Evolutionary conservation across 345 rosid genomes (phyloP), one percentile per base, ranked within the genome.

Genomic region (Dipteronia sinensis): DNA sequence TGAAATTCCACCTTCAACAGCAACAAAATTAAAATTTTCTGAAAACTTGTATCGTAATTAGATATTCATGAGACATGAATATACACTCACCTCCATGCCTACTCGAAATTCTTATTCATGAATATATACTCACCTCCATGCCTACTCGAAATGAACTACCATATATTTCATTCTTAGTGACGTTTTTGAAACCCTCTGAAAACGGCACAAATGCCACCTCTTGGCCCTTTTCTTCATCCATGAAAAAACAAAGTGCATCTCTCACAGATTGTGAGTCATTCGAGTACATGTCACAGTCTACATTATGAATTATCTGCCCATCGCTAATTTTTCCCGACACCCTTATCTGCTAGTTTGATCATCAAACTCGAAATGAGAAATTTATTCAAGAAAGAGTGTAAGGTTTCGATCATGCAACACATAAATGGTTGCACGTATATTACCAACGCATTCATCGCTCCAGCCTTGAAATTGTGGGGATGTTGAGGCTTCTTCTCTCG

Each of bases 271-370:
- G 84, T 17, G 97, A 82, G 76, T 84, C 84, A 84, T 90, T 92
- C 6, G 89, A 87, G 82, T 91, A 89, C 97, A 92, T 94, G 81
- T 94, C 98, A 73, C 98, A 92, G 80, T 94, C 98, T 63, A 92
- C 71, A 63, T 84, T 94, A 5, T 89, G 90, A 81, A 91, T 85
- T 70, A 91, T 64, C 74, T 53, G 79, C 17, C 91, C 97, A 58
- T 86, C 80, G 73, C 91, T 91, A 16, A 92, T 89, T 74, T 78
- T 84, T 34, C 90, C 84, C 23, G 94, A 94, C 44, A 91, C 90
- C 78, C 98, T 86, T 49, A 92, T 78, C 97, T 94, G 86, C 78
- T 70, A 23, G 42, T 75, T 1, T 11, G 67, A n/a, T 6, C 49
- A 42, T 17, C 34, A 56, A 42, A 34, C 25, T 4, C 22, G 34